A percentile compares a stretch with the other conserved stretches of the same genome.
Evolutionary conservation across 2,329 filamentous ascomycete species (phyloP).

Genomic region (Fusarium praegraminearum): DNA sequence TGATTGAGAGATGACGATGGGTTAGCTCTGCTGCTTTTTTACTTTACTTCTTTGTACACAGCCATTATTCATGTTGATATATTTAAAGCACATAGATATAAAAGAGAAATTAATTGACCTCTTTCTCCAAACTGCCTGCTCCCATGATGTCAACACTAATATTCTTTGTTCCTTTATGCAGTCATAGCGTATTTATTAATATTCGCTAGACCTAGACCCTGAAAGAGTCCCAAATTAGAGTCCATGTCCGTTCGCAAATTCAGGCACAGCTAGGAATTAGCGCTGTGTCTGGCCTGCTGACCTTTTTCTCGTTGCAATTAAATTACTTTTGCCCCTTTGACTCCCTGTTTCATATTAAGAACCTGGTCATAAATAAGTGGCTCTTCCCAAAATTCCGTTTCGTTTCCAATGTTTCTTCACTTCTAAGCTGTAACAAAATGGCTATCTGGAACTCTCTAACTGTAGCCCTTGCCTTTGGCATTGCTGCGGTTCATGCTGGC

Average conservation of each 20-base stretch:
- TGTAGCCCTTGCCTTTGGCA: background rate
- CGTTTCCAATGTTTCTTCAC: background rate
- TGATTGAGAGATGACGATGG: accelerated
- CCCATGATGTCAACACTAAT: too few relatives aligned
- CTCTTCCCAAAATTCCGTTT: background rate
- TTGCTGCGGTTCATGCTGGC: background rate
- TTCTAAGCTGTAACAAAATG: background rate
- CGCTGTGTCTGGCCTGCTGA: background rate
- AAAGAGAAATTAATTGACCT: background rate
- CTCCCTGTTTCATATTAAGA: background rate
- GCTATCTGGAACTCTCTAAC: background rate
- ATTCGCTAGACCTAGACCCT: background rate
- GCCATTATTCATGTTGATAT: background rate
- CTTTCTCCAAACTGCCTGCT: background rate
- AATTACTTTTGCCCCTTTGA: background rate
- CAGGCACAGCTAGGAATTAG: background rate
- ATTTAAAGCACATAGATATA: background rate
- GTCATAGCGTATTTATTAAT: background rate
- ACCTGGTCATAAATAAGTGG: background rate
- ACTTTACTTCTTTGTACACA: background rate
- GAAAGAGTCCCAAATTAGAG: background rate
- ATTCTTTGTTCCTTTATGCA: too few relatives aligned
- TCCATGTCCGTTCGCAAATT: background rate
- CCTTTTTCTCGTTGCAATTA: background rate
- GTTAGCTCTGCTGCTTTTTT: background rate